Percentiles rank a stretch among this genome's conserved stretches.
These are phyloP conservation scores for Penicillium nucicola DNA, from an alignment of 495 filamentous ascomycete species.

Conservation along the genomic window DNA sequence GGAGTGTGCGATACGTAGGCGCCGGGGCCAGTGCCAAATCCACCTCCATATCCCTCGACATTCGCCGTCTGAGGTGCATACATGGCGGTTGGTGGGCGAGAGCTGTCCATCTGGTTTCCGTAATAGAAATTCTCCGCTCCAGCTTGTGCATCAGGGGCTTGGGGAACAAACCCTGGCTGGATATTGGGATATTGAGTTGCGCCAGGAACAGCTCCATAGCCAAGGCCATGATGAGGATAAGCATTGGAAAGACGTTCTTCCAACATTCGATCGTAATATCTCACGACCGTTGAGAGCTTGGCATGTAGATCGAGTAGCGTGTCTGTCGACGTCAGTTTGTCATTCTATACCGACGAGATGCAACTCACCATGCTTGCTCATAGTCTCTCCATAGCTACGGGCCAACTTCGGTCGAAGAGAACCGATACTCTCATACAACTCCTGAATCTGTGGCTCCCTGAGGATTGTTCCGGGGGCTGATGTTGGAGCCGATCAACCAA, in stretches of 20 bases:
- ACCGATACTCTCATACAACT: conserved; percentile 96
- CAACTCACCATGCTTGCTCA: conserved; percentile 93
- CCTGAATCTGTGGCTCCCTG: conserved; percentile 94
- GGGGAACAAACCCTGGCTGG: conserved; percentile 64
- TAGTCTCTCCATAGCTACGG: conserved; percentile 95
- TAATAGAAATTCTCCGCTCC: conserved; percentile 81
- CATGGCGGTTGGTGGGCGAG: conserved; percentile 26
- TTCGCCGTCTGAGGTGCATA: conserved; percentile 47
- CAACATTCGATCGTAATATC: conserved; percentile 98
- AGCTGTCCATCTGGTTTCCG: conserved; percentile 53
- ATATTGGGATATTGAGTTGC: conserved; percentile 56
- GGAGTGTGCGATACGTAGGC: conserved; percentile 23
- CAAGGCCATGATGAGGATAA: conserved; percentile 73
- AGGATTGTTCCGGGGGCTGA: conserved; percentile 94
- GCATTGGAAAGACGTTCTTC: conserved; percentile 92
- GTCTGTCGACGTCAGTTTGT: conserved; percentile 49
- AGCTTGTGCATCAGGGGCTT: conserved; percentile 42
- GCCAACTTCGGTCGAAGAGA: conserved; percentile 88
- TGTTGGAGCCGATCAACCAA: conserved; percentile 93
- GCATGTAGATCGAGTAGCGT: conserved; percentile 91
- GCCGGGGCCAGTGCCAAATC: conserved; percentile 20
- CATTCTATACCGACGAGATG: background rate
- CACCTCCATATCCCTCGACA: conserved; percentile 14
- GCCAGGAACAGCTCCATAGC: conserved; percentile 43
- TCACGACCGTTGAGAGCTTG: conserved; percentile 92